phyloP scores from a whole-genome alignment of 176 grass and related monocot species.

The Leersia perrieri region DNA sequence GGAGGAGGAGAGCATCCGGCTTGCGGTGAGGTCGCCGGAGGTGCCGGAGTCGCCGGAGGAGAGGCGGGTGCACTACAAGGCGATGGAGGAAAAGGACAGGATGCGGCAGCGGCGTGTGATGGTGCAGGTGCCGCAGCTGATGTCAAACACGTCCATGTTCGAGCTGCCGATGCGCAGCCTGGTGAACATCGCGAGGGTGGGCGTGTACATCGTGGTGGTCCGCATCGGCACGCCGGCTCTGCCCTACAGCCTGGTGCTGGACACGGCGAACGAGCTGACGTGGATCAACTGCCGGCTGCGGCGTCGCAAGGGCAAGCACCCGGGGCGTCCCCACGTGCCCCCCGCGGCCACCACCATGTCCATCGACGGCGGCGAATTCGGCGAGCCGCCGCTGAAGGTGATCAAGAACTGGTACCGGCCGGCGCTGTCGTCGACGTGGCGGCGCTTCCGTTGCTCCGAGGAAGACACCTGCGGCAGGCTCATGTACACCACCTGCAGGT shows the following conservation, averaged over 20 bases:
- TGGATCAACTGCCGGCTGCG: conserved; percentile 80
- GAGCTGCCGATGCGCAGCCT: conserved; percentile 70
- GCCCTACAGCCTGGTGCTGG: conserved; percentile 49
- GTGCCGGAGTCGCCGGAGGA: conserved; percentile 33
- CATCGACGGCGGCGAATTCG: background rate
- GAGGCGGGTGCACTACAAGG: conserved; percentile 38
- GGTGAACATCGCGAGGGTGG: conserved; percentile 39
- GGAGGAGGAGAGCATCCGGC: background rate
- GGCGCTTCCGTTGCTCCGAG: conserved; percentile 54
- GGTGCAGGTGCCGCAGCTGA: background rate
- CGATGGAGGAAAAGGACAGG: conserved; percentile 32
- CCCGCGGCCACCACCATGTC: background rate
- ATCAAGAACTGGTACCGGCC: conserved; percentile 48
- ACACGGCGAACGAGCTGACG: conserved; percentile 82
- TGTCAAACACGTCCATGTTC: conserved; percentile 40
- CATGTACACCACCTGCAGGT: conserved; percentile 31
- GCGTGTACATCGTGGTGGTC: conserved; percentile 69
- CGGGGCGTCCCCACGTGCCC: background rate
- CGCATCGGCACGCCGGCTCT: conserved; percentile 77
- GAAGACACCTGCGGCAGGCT: conserved; percentile 44
- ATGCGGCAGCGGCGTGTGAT: conserved; percentile 21
- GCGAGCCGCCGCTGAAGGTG: background rate
- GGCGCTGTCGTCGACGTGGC: conserved; percentile 59
- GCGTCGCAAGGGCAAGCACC: conserved; percentile 14
- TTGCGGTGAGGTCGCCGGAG: conserved; percentile 6